These are phyloP conservation scores for Russula brevipes DNA, from an alignment of 768 basidiomycete species.

Conservation along the genomic window DNA sequence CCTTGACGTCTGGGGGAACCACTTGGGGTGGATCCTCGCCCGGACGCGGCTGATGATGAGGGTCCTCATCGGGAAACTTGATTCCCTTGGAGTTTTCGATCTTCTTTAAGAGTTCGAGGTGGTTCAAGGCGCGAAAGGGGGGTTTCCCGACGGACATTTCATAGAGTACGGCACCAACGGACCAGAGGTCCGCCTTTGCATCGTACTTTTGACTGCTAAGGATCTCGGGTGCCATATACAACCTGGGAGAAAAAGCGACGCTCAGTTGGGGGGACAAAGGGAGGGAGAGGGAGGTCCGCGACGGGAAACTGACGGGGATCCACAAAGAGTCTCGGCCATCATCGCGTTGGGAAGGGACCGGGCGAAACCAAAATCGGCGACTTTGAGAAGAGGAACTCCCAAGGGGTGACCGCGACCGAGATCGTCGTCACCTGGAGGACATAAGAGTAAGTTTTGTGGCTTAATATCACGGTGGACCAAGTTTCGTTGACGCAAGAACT, in stretches of 20 bases:
- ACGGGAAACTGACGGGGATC: conserved; percentile 72
- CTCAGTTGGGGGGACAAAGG: neutral
- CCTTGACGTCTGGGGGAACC: conserved; percentile 81
- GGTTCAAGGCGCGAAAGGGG: conserved; percentile 93
- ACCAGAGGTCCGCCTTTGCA: conserved; percentile 97
- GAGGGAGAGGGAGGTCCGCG: too few species aligned
- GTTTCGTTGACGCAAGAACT: conserved; percentile 82
- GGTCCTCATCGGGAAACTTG: conserved; percentile 91
- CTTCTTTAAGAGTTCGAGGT: conserved; percentile 89
- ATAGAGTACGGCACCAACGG: conserved; percentile 92
- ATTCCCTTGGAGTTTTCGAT: conserved; percentile 90
- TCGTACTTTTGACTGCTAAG: conserved; percentile 96
- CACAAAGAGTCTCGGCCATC: conserved; percentile 97
- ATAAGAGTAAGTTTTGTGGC: conserved; percentile 93
- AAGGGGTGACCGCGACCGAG: conserved; percentile 82
- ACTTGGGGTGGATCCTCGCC: conserved; percentile 45
- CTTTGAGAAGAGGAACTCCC: conserved; percentile 91
- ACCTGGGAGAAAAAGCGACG: conserved; percentile 37
- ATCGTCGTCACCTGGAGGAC: conserved; percentile 74
- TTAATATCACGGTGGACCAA: conserved; percentile 98
- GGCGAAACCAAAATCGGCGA: conserved; percentile 98
- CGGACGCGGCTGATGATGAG: conserved; percentile 41
- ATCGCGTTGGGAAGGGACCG: conserved; percentile 84
- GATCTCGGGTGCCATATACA: conserved; percentile 99
- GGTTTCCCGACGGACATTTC: conserved; percentile 93